Evolutionary conservation across 352 stramenopile genomes (phyloP), one percentile per base, ranked within the genome.

Genomic region (Blastocystis sp.): DNA sequence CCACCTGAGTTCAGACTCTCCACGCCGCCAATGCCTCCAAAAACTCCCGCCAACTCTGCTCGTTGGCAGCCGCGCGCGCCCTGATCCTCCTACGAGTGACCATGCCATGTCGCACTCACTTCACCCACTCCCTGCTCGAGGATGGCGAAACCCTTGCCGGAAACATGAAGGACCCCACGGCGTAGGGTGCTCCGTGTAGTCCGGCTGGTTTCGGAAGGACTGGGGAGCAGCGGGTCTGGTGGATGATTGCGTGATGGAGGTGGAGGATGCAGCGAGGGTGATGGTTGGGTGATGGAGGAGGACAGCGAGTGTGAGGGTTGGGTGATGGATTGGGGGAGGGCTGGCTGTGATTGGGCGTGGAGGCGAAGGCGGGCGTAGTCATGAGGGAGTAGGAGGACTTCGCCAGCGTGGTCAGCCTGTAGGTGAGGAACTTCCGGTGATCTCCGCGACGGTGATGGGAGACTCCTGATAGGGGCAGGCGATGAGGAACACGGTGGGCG

Each of bases 101-200:
- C 38, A 23, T 17, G 4, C 21, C 11, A 11, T 3, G 34, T 17
- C 14, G 60, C 3, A 19, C 21, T 2, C n/a, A 77, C 66, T 48
- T 9, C 3, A 56, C 34, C 66, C 66, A 77, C 45, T 77, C 38
- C n/a, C 34, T 53, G 19, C 66, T 77, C 66, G n/a, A 77, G 41
- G 60, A 77, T 77, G 38, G 66, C 66, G 52, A 61, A 77, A 0
- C 66, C 66, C 45, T 77, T 77, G 66, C n/a, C n/a, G 66, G 66
- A 77, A 77, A 77, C 66, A 77, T 77, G 52, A 41, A 77, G 2
- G 38, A 21, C 2, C 60, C 66, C 4, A 77, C 66, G 34, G 28
- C 66, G 52, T 56, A 77, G 66, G 66, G 19, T 59, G 66, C 66
- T 19, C 19, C 9, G 65, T 74, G 65, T 74, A 74, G 43, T 43